Evolutionary conservation across 495 filamentous ascomycete genomes (phyloP), one percentile per base, ranked within the genome.

Genomic region (Podospora pseudoanserina): DNA sequence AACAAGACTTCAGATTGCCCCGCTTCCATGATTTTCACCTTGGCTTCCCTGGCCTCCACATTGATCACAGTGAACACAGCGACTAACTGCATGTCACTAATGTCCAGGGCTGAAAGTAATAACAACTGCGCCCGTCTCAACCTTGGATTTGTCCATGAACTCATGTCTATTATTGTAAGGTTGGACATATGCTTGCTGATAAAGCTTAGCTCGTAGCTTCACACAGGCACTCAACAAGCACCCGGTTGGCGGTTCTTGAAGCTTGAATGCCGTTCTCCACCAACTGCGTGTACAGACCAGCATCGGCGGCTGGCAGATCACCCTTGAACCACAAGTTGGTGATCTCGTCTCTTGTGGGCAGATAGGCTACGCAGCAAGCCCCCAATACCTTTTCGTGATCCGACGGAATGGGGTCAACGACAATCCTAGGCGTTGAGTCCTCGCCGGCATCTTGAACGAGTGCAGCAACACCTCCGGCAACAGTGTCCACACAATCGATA

Each of bases 251-350:
- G 61, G 73, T 79, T 19, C 70, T 77, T 20, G 79, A 83, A 1
- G 82, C 82, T 39, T 78, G 66, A 44, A 85, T 77, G 9, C 79
- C 82, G 60, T 74, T 76, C 65, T 82, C 77, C 0, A 85, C 75
- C 30, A 85, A 69, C 23, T 75, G 72, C 44, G 77, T 76, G 68
- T 83, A 82, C 4, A 79, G 63, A 30, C 77, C 73, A 49, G 78
- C 71, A 30, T 81, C 79, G 1, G 78, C 75, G 1, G 73, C 74
- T 0, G 82, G 79, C 9, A 83, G 59, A 65, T 84, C 78, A 4
- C 96, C 94, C 82, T 93, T 97, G 64, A 94, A 86, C 95, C 96
- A 99, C 15, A 97, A 73, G 73, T 95, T 91, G 11, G 94, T 97
- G 63, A 98, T 87, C 75, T 99, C 96, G 74, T 99, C 95, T 63